phyloP scores from a whole-genome alignment of 139 green algal genomes.

The Coccomyxa sp. region DNA sequence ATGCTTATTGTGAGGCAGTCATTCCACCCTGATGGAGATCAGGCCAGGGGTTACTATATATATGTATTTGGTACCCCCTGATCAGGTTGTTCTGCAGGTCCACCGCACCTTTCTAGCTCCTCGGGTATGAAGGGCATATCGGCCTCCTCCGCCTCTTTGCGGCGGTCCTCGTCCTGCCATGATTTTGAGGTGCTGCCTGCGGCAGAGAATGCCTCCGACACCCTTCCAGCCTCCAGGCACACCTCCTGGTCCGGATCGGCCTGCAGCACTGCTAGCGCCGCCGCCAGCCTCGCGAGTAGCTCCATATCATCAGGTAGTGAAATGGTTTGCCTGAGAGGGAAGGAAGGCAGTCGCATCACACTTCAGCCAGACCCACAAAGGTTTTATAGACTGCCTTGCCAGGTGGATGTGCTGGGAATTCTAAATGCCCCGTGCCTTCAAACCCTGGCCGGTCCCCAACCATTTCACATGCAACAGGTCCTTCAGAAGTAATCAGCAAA shows the following conservation, averaged over 20 bases:
- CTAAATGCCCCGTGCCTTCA: too few species aligned
- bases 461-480: neutral
- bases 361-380: too few species aligned
- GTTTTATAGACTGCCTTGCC: too few species aligned
- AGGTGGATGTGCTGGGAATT: too few species aligned
- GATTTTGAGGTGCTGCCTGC: neutral
- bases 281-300: neutral
- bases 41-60: neutral
- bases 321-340: neutral
- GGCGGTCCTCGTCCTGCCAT: neutral
- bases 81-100: neutral
- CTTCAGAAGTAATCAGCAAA: neutral
- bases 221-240: too few species aligned
- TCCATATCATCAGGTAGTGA: neutral
- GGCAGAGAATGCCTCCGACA: too few species aligned
- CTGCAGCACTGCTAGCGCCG: neutral
- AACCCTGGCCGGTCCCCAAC: too few species aligned
- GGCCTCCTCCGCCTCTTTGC: neutral
- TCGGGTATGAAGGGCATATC: neutral
- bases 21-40: neutral
- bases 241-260: neutral
- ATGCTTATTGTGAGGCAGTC: neutral
- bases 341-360: neutral
- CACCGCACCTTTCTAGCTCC: neutral
- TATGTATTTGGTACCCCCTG: too few species aligned